phyloP scores from a whole-genome alignment of 2,329 filamentous ascomycete species.

The Torrubiella hemipterigena region DNA sequence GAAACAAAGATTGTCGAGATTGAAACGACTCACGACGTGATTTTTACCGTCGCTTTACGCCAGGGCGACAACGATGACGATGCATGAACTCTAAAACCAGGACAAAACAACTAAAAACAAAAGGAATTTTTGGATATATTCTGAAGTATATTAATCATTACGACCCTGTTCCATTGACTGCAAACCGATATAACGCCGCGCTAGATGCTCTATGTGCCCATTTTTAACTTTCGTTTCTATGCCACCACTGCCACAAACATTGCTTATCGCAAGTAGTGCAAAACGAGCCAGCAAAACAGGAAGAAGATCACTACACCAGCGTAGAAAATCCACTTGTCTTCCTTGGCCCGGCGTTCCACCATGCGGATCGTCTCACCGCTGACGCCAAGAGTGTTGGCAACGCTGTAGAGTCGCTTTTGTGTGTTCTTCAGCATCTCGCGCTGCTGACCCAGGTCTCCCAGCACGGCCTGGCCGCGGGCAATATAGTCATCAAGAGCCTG shows the following conservation, averaged over 20 bases:
- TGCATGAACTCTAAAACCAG: not conserved
- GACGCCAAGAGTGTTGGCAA: conserved; percentile 86
- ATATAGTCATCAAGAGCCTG: conserved; percentile 87
- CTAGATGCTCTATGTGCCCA: conserved; percentile 5
- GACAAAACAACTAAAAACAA: conserved; percentile 1
- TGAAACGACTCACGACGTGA: conserved; percentile 48
- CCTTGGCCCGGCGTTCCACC: conserved; percentile 80
- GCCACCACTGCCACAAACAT: not conserved
- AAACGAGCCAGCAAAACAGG: conserved; percentile 78
- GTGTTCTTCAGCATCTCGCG: conserved; percentile 92
- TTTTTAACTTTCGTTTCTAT: not conserved
- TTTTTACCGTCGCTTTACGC: conserved; percentile 62
- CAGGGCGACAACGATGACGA: conserved; percentile 22
- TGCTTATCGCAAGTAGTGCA: conserved; percentile 67
- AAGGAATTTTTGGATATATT: conserved; percentile 4
- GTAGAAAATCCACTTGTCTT: conserved; percentile 98
- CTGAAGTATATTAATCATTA: too few relatives aligned
- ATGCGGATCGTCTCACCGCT: conserved; percentile 94
- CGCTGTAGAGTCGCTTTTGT: conserved; percentile 79
- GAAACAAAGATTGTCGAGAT: conserved; percentile 49
- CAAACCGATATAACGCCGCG: too few relatives aligned
- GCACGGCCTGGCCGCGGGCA: conserved; percentile 77
- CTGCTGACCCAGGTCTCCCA: conserved; percentile 81
- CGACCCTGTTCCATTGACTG: too few relatives aligned
- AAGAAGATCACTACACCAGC: conserved; percentile 79